Evolutionary conservation across 2,329 filamentous ascomycete species (phyloP), one percentile per base, ranked within the genome.

Genomic region (Xylaria sp.): DNA sequence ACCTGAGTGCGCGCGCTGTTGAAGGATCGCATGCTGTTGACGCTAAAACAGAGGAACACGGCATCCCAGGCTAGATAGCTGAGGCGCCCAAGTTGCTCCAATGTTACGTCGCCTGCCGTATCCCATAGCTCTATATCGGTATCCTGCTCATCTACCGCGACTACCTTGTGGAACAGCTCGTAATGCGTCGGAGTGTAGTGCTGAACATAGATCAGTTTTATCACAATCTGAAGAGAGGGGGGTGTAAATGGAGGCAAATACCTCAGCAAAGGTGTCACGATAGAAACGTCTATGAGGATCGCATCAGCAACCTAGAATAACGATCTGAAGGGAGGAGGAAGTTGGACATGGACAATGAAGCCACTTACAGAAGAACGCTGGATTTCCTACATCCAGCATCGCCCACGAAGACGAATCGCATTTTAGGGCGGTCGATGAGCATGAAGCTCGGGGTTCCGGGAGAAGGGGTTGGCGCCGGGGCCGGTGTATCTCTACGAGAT

Each of bases 21-120:
- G 34, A 81, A 75, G 41, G 76, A 77, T n/a, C 63, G 63, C 44
- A 73, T 55, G 61, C 75, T 75, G 52, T 78, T 77, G 52, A 82
- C 69, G 57, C 74, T 75, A 62, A 80, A 81, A 72, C 82, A 83
- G 51, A 83, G 76, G 61, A 82, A 77, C 4, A 80, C 77, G 1
- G 77, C 80, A 31, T 82, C 78, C 77, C 77, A 80, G 5, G 64
- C 65, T 1, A 79, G 67, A 61, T 80, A 80, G 28, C 72, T 76
- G 13, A 78, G 73, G 1, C 73, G 68, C 18, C 66, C 46, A 7
- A 80, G 76, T 48, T 79, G 78, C 60, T 78, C 73, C 41, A 76
- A 50, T 7, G 66, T 37, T 44, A 76, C 37, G 25, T 76, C 68
- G 20, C 78, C 78, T 2, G 74, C 73, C 1, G 75, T 79, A 37